Conservation (phyloP, 352 stramenopile species). For the Phytopythium oedochilum region DNA sequence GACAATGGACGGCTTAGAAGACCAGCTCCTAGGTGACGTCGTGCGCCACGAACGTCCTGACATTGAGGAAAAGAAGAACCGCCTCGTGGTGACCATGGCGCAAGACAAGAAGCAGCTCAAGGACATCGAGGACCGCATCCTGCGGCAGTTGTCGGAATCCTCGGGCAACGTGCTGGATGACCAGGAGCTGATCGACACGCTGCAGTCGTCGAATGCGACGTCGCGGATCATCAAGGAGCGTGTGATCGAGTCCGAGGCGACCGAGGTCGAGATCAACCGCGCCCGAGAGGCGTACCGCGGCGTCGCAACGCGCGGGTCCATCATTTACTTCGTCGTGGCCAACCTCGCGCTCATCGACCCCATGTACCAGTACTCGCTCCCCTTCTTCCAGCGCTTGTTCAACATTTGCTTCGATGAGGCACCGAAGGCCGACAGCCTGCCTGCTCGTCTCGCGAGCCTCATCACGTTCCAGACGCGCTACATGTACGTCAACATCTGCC, state of each 20-base stretch:
- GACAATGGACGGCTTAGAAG: constrained; percentile 91
- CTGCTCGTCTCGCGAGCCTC: constrained; percentile 69
- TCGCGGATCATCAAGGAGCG: constrained; percentile 87
- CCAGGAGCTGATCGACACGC: constrained; percentile 84
- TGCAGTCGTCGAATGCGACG: constrained; percentile 84
- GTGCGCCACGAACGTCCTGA: constrained; percentile 90
- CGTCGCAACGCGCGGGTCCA: constrained; percentile 87
- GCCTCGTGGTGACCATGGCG: constrained; percentile 91
- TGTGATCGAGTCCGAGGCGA: constrained; percentile 88
- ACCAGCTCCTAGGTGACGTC: constrained; percentile 91
- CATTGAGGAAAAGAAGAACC: constrained; percentile 93
- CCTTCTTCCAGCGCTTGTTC: constrained; percentile 92
- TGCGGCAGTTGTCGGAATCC: constrained; percentile 90
- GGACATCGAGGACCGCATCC: constrained; percentile 91
- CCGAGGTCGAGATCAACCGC: constrained; percentile 89
- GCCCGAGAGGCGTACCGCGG: constrained; percentile 88
- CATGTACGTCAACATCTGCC: constrained; percentile 94
- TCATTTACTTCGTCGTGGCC: constrained; percentile 95
- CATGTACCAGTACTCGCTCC: constrained; percentile 96
- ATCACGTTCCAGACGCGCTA: constrained; percentile 88
- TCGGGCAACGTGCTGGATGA: constrained; percentile 92
- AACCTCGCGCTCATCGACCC: constrained; percentile 90
- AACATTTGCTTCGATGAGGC: constrained; percentile 89
- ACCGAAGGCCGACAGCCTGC: constrained; percentile 45
- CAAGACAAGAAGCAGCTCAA: constrained; percentile 92